Evolutionary conservation across 352 stramenopile genomes (phyloP), one percentile per base, ranked within the genome.

Genomic region (Phytophthora melonis): DNA sequence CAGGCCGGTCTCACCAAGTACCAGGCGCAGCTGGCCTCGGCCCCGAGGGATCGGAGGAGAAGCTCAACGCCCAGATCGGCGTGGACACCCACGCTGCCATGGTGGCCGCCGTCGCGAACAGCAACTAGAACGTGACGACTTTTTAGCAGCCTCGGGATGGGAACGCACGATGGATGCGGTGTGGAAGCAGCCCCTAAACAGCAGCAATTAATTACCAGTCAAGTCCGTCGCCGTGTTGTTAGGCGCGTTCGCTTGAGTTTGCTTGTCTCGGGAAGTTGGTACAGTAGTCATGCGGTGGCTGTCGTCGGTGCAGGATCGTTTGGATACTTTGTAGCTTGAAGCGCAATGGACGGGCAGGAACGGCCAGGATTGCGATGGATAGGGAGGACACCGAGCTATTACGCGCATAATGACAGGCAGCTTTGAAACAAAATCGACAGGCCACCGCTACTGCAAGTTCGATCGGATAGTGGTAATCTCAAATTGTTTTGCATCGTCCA

Each of bases 41-140:
- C 94, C 47, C 82, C 93, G 86, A 93, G 45, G 97, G 96, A 71
- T 94, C 87, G 60, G 66, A 91, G 41, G 97, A 98, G 68, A 93
- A 97, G 77, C 93, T 97, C 21, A 92, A 98, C 78, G 97, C 97
- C 14, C 93, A 98, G 86, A 98, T 99, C 77, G 95, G 97, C 65
- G 93, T 98, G 77, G 97, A 99, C 81, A 93, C 96, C 23, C 97
- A 98, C 84, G 86, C 90, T 71, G 92, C 95, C 36, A 97, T 99
- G 93, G 91, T 95, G 63, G 70, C 81, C 53, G 97, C 97, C 23
- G 80, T 99, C 62, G 90, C 91, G 53, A 79, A 62, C 62, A 79
- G 63, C 62, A 83, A 90, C 73, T 92, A 91, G 73, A 75, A 43
- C 36, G 18, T 18, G 36, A 47, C 41, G 52, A 9, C 21, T 5